These are phyloP conservation scores for Colletotrichum sp. DNA, from an alignment of 2,329 filamentous ascomycete genomes.

Conservation along the genomic window DNA sequence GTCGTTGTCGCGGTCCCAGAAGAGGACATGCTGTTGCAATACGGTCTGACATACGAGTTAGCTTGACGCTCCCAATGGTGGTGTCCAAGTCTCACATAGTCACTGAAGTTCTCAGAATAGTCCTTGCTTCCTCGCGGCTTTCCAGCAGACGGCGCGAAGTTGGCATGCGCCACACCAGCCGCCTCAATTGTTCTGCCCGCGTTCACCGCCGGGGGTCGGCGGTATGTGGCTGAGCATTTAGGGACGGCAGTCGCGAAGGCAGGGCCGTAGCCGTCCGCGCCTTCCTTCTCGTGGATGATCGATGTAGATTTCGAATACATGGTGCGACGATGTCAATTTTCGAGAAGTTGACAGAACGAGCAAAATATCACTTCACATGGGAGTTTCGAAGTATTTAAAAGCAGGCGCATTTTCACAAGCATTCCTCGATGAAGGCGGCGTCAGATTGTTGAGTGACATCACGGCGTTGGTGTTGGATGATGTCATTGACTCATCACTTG, in stretches of 20 bases:
- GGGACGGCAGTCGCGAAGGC: conserved; percentile 1
- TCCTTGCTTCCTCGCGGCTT: neutral
- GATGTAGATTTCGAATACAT: neutral
- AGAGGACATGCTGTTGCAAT: conserved; percentile 41
- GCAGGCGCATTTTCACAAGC: neutral
- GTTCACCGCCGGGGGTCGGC: neutral
- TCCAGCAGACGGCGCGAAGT: neutral
- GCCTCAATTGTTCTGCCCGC: neutral
- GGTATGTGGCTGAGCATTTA: neutral
- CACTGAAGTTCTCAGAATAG: neutral
- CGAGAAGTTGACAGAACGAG: fast-evolving
- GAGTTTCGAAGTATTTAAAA: neutral
- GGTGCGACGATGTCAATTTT: neutral
- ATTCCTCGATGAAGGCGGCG: neutral
- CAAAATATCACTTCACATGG: neutral
- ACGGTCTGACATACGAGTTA: conserved; percentile 24
- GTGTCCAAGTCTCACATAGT: neutral
- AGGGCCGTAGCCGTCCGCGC: neutral
- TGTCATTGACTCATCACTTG: neutral
- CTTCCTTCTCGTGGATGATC: neutral
- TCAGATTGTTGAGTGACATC: neutral
- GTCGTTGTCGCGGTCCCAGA: conserved; percentile 41
- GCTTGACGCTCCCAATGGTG: too few species aligned
- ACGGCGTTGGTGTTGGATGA: neutral
- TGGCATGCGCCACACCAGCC: conserved; percentile 2